Evolutionary conservation across 306 rosid genomes (phyloP).

Genomic region (Glycine tomentella): DNA sequence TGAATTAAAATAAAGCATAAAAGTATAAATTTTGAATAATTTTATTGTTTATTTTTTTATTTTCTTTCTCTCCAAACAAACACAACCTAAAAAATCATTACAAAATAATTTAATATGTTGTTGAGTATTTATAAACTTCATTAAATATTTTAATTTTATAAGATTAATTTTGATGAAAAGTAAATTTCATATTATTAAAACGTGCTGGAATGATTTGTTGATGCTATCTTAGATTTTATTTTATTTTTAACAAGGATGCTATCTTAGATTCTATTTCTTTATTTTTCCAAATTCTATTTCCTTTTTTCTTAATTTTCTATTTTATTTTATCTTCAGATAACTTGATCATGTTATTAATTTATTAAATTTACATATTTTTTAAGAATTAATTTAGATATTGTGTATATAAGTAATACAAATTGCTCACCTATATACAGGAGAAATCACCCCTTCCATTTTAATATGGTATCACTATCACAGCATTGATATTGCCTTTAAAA

Average conservation of each 20-base stretch:
- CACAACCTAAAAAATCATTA: no score
- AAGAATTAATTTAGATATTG: background rate
- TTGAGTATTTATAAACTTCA: background rate
- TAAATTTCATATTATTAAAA: background rate
- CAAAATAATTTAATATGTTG: no score
- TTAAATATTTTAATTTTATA: background rate
- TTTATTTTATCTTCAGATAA: background rate
- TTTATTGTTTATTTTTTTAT: no score
- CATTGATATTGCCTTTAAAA: no score
- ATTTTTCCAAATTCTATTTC: no score
- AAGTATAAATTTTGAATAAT: no score
- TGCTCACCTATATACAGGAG: background rate
- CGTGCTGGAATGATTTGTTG: background rate
- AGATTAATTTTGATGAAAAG: background rate
- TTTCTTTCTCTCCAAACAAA: no score
- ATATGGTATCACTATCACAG: background rate
- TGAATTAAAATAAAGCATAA: no score
- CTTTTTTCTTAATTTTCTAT: background rate
- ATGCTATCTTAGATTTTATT: background rate
- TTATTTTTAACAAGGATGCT: no score
- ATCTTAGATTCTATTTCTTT: background rate
- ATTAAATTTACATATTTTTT: background rate
- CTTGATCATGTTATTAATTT: background rate
- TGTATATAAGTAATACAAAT: background rate
- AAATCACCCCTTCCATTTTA: no score